Base-by-base conservation (phyloP, 2,329 filamentous ascomycete genomes). In the Sordariomycetes sp. region DNA sequence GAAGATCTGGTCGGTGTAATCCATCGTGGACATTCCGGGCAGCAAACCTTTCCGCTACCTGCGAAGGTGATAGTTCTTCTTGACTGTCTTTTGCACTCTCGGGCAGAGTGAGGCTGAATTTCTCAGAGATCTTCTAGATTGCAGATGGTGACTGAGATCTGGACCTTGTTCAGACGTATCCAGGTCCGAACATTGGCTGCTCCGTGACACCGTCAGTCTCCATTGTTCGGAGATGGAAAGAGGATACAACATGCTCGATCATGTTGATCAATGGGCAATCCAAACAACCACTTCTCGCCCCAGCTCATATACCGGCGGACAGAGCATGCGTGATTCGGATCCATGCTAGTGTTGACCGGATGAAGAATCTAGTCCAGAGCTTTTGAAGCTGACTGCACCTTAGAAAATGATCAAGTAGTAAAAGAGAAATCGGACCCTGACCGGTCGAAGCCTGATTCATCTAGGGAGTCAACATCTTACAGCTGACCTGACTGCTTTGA, bases 161-260 rank as follows among this genome's bases (percentile, higher is more conserved):
- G 52, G 53, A 54, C 53, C 53, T 54, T 54, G 39, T 54, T 24
- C 4, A 2, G 53, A 54, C 53, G 32, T 54, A 54, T 54, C 53
- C 53, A 54, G 53, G 53, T 54, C 53, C 10, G n/a, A 34, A 54
- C 39, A 22, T n/a, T 54, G 22, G 24, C 25, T 35, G 53, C 17
- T 15, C 34, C 20, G 28, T 39, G n/a, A 15, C 3, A 3, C 17
- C n/a, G 17, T 36, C 28, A 54, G 22, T 12, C 17, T 39, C 17
- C n/a, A 7, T 5, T 39, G 10, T 20, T 22, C 10, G 10, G 20
- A 10, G 20, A 22, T 6, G 45, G 45, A 22, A 7, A 3, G 3
- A 20, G 22, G 20, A 8, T 22, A 4, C 24, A 22, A 22, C 45
- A 20, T 50, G 24, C 45, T n/a, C 45, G 45, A 50, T 50, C 45